These are phyloP conservation scores for Mayamaea pseudoterrestris DNA, from an alignment of 108 stramenopile species.

Conservation along the genomic window DNA sequence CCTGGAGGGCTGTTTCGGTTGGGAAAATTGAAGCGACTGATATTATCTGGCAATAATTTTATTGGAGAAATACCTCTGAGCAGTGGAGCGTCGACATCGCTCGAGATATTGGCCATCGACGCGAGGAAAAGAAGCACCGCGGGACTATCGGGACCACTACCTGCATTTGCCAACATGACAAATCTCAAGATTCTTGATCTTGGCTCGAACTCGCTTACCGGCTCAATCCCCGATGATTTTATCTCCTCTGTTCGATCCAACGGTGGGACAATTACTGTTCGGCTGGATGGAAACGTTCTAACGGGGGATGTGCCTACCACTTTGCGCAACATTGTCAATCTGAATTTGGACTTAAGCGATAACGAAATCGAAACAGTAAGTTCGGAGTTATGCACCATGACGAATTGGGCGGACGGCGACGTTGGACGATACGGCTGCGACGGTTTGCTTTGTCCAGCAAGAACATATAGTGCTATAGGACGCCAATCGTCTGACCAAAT, in stretches of 20 bases:
- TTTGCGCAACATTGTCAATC: background rate
- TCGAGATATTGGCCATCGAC: too few species aligned
- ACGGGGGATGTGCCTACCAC: background rate
- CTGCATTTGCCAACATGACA: background rate
- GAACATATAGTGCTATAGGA: slow-evolving; percentile 15
- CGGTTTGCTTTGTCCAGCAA: slow-evolving; percentile 59
- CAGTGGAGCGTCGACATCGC: too few species aligned
- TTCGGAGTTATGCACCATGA: slow-evolving; percentile 3
- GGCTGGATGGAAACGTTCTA: slow-evolving; percentile 1
- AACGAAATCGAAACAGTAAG: background rate
- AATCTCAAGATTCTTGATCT: slow-evolving; percentile 4
- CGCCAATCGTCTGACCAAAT: slow-evolving; percentile 1
- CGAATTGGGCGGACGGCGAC: slow-evolving; percentile 29
- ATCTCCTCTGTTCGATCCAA: background rate
- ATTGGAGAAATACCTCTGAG: slow-evolving; percentile 5
- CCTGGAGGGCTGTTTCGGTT: slow-evolving; percentile 10
- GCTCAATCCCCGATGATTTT: slow-evolving; percentile 10
- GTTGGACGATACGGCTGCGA: slow-evolving; percentile 48
- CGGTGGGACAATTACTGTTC: background rate
- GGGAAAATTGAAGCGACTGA: background rate
- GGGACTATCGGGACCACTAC: background rate
- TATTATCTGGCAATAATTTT: slow-evolving; percentile 5
- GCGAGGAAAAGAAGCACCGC: background rate
- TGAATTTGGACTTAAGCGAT: background rate
- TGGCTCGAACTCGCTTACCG: slow-evolving; percentile 11